Conservation (phyloP, 805 yeast genomes). For the Starmerella bacillaris region DNA sequence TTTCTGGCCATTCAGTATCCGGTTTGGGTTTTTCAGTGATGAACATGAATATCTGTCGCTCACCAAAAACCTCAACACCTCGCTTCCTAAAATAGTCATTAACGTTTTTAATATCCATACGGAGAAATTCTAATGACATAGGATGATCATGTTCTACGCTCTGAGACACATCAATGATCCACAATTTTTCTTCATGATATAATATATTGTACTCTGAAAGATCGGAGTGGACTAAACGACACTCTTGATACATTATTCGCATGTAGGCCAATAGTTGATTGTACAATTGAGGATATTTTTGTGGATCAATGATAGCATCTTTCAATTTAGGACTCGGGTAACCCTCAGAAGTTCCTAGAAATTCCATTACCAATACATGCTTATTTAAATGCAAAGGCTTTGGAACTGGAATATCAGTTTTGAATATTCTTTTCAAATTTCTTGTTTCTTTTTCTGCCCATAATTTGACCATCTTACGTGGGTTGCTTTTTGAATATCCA, state of each 20-base stretch:
- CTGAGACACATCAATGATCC: slow-evolving; percentile 91
- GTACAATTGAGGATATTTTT: slow-evolving; percentile 49
- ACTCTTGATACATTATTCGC: slow-evolving; percentile 70
- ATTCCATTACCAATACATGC: slow-evolving; percentile 91
- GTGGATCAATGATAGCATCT: slow-evolving; percentile 53
- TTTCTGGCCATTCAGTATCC: slow-evolving; percentile 27
- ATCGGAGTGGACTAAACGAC: slow-evolving; percentile 91
- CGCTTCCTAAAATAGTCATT: slow-evolving; percentile 62
- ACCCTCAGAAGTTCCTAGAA: slow-evolving; percentile 53
- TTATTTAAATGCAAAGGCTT: slow-evolving; percentile 75
- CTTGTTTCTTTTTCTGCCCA: slow-evolving; percentile 99
- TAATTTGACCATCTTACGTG: slow-evolving; percentile 88
- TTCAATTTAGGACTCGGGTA: slow-evolving; percentile 80
- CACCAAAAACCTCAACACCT: slow-evolving; percentile 62
- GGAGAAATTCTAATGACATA: slow-evolving; percentile 77
- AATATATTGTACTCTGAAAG: slow-evolving; percentile 87
- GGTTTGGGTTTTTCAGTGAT: slow-evolving; percentile 28
- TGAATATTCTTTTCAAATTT: slow-evolving; percentile 64
- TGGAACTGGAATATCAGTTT: slow-evolving; percentile 79
- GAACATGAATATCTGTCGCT: slow-evolving; percentile 62
- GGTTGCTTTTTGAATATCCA: slow-evolving; percentile 69
- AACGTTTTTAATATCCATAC: slow-evolving; percentile 95
- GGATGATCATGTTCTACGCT: slow-evolving; percentile 97
- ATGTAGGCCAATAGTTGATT: slow-evolving; percentile 66
- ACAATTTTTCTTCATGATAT: slow-evolving; percentile 51